Percentiles rank a stretch among this genome's conserved stretches.
Conservation (phyloP, 2,329 filamentous ascomycete species). For the Malbranchea zuffiana region DNA sequence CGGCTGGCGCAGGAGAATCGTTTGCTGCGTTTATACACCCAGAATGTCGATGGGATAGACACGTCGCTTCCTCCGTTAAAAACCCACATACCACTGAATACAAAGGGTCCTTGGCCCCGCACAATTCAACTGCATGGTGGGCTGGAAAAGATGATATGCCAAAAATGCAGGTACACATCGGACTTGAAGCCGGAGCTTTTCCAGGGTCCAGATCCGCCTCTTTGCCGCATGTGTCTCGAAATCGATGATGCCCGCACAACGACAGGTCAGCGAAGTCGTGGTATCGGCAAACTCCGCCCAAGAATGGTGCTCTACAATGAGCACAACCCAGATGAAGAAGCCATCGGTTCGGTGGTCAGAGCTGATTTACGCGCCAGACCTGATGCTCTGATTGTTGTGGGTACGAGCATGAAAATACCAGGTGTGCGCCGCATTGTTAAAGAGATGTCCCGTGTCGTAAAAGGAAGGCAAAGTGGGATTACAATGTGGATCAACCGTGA, state of each 20-base stretch:
- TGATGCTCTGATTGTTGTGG: conserved; percentile 87
- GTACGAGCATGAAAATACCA: conserved; percentile 89
- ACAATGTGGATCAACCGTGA: conserved; percentile 94
- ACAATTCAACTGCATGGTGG: conserved; percentile 92
- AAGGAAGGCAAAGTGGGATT: conserved; percentile 64
- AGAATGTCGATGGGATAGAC: conserved; percentile 95
- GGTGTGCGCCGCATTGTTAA: conserved; percentile 81
- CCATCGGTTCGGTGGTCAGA: conserved; percentile 81
- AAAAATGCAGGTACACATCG: conserved; percentile 71
- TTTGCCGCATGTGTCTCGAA: conserved; percentile 63
- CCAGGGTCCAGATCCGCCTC: conserved; percentile 69
- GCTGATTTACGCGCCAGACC: conserved; percentile 76
- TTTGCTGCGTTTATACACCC: conserved; percentile 80
- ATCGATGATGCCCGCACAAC: conserved; percentile 65
- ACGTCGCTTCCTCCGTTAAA: conserved; percentile 67
- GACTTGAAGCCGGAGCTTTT: conserved; percentile 72
- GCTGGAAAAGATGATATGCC: conserved; percentile 91
- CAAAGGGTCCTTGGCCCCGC: conserved; percentile 82
- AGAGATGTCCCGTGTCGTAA: conserved; percentile 81
- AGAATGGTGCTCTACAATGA: conserved; percentile 97
- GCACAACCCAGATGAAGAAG: conserved; percentile 89
- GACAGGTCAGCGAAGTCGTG: conserved; percentile 82
- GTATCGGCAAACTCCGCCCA: conserved; percentile 77
- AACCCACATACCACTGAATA: conserved; percentile 69
- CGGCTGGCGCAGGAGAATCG: conserved; percentile 79